phyloP scores from a whole-genome alignment of 2,329 filamentous ascomycete genomes.

The Reticulascus tulasneorum region DNA sequence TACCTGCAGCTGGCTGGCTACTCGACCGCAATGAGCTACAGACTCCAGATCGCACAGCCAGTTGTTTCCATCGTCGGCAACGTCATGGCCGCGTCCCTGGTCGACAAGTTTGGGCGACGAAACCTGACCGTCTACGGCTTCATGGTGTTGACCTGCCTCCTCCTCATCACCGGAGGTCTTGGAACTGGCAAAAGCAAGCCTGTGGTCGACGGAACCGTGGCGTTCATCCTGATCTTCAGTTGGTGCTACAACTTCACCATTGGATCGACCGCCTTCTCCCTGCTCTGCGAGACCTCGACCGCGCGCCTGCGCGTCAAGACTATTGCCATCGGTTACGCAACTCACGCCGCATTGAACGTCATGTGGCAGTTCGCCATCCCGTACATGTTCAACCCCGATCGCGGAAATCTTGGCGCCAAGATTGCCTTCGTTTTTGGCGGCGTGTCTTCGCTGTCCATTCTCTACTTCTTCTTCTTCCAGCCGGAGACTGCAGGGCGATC shows the following conservation, averaged over 20 bases:
- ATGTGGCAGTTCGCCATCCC: constrained; percentile 17
- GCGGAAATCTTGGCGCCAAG: constrained; percentile 31
- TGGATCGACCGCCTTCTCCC: constrained; percentile 32
- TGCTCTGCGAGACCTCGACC: constrained; percentile 34
- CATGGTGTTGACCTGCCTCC: constrained; percentile 29
- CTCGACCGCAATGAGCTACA: constrained; percentile 29
- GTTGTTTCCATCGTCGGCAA: constrained; percentile 34
- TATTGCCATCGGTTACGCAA: constrained; percentile 30
- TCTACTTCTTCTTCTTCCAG: constrained; percentile 31
- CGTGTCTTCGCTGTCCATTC: constrained; percentile 22
- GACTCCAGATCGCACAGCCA: constrained; percentile 35
- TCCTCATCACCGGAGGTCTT: constrained; percentile 34
- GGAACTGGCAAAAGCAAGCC: constrained; percentile 20
- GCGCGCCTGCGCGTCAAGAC: constrained; percentile 35
- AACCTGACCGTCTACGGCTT: constrained; percentile 31
- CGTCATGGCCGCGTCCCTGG: constrained; percentile 32
- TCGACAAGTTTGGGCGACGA: constrained; percentile 32
- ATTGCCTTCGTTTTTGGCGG: constrained; percentile 36
- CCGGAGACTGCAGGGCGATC: constrained; percentile 27
- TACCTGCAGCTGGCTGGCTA: constrained; percentile 39
- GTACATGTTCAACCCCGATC: constrained; percentile 18
- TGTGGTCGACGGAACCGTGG: constrained; percentile 20
- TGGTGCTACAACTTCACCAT: constrained; percentile 36
- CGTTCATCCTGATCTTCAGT: constrained; percentile 33
- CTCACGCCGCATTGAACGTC: constrained; percentile 22